These are phyloP conservation scores for Vigna reflexopilosa DNA, from an alignment of 306 rosid species.

Conservation along the genomic window DNA sequence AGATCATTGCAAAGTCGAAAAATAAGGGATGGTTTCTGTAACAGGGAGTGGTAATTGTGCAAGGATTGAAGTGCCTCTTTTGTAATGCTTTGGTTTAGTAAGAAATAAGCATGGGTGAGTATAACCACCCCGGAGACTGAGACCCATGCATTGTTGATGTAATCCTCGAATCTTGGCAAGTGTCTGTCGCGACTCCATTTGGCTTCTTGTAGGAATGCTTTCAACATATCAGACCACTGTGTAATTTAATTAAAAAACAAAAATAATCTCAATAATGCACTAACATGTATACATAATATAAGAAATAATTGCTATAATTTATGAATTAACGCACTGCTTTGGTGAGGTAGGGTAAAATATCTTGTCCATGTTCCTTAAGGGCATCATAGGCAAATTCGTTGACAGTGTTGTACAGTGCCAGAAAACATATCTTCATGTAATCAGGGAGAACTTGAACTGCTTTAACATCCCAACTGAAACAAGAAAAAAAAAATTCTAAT, in stretches of 20 bases:
- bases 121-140: slow-evolving; percentile 52
- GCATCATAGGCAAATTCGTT: slow-evolving; percentile 60
- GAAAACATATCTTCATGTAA: slow-evolving; percentile 66
- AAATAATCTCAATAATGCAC: not conserved
- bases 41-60: slow-evolving; percentile 42
- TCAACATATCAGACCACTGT: slow-evolving; percentile 65
- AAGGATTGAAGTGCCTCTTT: slow-evolving; percentile 48
- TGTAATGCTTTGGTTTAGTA: slow-evolving; percentile 46
- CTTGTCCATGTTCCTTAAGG: slow-evolving; percentile 48
- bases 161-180: slow-evolving; percentile 50
- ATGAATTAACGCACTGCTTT: slow-evolving; percentile 48
- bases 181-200: slow-evolving; percentile 51
- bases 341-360: slow-evolving; percentile 56
- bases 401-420: slow-evolving; percentile 68
- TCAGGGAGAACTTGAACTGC: slow-evolving; percentile 50
- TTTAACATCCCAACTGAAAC: slow-evolving; percentile 66
- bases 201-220: slow-evolving; percentile 66
- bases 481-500: not conserved
- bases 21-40: slow-evolving; percentile 50
- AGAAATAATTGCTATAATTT: not conserved
- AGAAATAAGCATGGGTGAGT: slow-evolving; percentile 53
- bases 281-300: not conserved
- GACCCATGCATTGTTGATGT: slow-evolving; percentile 60
- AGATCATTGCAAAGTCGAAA: slow-evolving; percentile 68
- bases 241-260: not conserved